Conservation (phyloP, 306 rosid species). For the Ammopiptanthus mongolicus region DNA sequence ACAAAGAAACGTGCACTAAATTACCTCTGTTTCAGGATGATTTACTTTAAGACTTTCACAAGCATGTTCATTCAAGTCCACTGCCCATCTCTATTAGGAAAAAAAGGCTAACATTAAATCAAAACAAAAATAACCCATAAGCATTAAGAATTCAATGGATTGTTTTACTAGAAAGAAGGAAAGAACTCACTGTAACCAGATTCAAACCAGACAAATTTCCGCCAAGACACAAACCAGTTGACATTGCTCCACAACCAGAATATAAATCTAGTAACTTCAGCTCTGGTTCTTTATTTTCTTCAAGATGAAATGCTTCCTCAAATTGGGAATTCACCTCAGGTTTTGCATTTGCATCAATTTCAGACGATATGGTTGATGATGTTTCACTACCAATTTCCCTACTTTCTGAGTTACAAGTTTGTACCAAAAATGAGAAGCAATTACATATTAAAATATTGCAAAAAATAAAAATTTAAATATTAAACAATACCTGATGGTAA, state of each 20-base stretch:
- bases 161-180: neutral
- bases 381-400: constrained; percentile 39
- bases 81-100: constrained; percentile 69
- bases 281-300: constrained; percentile 33
- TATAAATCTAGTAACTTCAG: constrained; percentile 57
- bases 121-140: neutral
- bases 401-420: constrained; percentile 24
- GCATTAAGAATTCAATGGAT: neutral
- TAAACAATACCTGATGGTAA: constrained; percentile 46
- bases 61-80: constrained; percentile 60
- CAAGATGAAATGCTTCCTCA: neutral
- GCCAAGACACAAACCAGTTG: constrained; percentile 82
- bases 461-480: neutral
- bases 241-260: constrained; percentile 93
- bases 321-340: constrained; percentile 27
- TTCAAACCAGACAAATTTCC: constrained; percentile 51
- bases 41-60: constrained; percentile 56
- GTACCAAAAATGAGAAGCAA: neutral
- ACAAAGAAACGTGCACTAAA: neutral
- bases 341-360: constrained; percentile 31
- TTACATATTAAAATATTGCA: neutral
- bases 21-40: constrained; percentile 78
- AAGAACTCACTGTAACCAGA: constrained; percentile 61
- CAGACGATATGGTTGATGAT: constrained; percentile 66
- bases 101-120: neutral